phyloP scores from a whole-genome alignment of 1,284 basidiomycete genomes.

The Rhodotorula sp. region DNA sequence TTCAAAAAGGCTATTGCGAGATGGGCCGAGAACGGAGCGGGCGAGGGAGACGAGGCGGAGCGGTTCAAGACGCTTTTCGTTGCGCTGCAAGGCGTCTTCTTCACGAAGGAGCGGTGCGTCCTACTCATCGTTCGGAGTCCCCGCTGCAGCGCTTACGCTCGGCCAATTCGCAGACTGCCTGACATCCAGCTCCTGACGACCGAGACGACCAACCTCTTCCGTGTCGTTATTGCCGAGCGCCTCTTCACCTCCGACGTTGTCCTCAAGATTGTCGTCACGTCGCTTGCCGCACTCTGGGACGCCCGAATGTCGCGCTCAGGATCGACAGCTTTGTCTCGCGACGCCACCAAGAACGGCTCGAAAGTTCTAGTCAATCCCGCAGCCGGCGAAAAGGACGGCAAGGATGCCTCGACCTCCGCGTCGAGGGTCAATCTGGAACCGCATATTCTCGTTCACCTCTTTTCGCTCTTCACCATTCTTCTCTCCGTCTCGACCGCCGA shows the following conservation, averaged over 20 bases:
- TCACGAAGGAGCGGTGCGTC: slow-evolving; percentile 28
- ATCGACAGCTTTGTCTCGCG: background rate
- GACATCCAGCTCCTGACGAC: slow-evolving; percentile 16
- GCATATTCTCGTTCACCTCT: slow-evolving; percentile 68
- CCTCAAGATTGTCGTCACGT: slow-evolving; percentile 68
- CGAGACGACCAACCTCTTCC: slow-evolving; percentile 16
- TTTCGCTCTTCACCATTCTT: slow-evolving; percentile 66
- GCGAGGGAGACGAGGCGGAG: slow-evolving; percentile 36
- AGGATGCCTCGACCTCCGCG: background rate
- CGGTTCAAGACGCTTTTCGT: slow-evolving; percentile 32
- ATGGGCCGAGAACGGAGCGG: slow-evolving; percentile 45
- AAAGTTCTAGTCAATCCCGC: background rate
- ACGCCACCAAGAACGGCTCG: background rate
- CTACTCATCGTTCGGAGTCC: rapidly evolving
- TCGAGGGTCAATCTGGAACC: slow-evolving; percentile 55
- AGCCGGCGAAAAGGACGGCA: background rate
- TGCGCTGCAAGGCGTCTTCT: slow-evolving; percentile 25
- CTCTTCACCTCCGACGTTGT: slow-evolving; percentile 73
- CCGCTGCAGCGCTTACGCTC: background rate
- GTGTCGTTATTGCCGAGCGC: slow-evolving; percentile 53
- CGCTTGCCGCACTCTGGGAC: slow-evolving; percentile 77
- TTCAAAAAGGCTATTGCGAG: slow-evolving; percentile 61
- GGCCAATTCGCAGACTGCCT: slow-evolving; percentile 8
- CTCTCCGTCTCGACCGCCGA: slow-evolving; percentile 48
- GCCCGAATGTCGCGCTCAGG: slow-evolving; percentile 61